A percentile compares a stretch with the other conserved stretches of the same genome.
Evolutionary conservation across 192 early-diverging fungal species (phyloP).

Genomic region (Backusella parvicylindrica): DNA sequence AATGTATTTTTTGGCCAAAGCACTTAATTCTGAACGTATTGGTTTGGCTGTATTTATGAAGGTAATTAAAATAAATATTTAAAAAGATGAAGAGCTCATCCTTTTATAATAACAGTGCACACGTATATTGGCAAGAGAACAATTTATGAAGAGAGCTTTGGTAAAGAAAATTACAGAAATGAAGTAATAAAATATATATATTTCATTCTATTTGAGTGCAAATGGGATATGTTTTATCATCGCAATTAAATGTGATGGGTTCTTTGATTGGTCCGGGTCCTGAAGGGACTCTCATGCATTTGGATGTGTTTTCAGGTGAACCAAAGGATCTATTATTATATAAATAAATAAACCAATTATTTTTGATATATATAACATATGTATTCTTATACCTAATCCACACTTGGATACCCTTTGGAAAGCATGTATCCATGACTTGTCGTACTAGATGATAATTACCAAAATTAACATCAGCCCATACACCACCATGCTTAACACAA

Average conservation of each 20-base stretch:
- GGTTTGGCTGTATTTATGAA: conserved; percentile 76
- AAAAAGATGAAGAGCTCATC: neutral
- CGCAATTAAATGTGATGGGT: neutral
- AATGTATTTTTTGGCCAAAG: conserved; percentile 78
- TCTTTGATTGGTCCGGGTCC: neutral
- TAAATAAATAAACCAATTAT: no score
- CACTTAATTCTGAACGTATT: conserved; percentile 72
- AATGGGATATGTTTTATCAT: neutral
- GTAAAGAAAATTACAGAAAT: conserved; percentile 62
- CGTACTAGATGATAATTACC: neutral
- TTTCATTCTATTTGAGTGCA: neutral
- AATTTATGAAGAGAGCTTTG: conserved; percentile 84
- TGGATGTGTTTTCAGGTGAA: neutral
- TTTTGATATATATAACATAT: no score
- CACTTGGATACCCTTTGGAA: neutral
- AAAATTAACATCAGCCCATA: neutral
- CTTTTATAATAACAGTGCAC: conserved; percentile 50
- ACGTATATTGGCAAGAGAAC: conserved; percentile 77
- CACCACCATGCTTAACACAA: neutral
- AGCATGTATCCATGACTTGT: neutral
- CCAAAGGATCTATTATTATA: neutral
- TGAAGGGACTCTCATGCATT: neutral
- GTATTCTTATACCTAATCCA: neutral
- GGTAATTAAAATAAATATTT: conserved; percentile 37
- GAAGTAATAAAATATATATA: neutral